Conservation (phyloP, 176 grass and related monocot genomes). For the Phyllostachys edulis region DNA sequence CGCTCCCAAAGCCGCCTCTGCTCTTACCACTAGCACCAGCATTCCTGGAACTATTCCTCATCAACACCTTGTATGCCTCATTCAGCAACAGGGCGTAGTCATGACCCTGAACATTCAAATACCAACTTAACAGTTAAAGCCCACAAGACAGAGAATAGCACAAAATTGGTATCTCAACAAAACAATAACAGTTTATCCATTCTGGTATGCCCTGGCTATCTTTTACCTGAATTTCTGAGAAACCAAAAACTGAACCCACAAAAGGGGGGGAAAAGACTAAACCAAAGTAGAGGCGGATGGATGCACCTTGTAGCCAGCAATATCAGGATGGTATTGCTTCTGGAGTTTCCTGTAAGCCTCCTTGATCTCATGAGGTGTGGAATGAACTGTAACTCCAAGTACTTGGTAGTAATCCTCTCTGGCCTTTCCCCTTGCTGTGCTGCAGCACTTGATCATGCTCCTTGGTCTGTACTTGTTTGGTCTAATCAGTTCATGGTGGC, state of each 20-base stretch:
- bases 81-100: conserved; percentile 58
- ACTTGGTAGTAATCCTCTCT: conserved; percentile 50
- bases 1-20: conserved; percentile 8
- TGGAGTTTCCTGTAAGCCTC: conserved; percentile 76
- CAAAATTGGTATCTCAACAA: not conserved
- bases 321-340: conserved; percentile 77
- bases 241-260: not conserved
- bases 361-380: conserved; percentile 59
- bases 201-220: not conserved
- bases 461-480: conserved; percentile 13
- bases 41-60: conserved; percentile 29
- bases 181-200: not conserved
- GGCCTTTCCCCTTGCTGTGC: conserved; percentile 38
- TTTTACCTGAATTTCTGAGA: not conserved
- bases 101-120: conserved; percentile 48
- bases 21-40: conserved; percentile 24
- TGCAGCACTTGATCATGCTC: conserved; percentile 48
- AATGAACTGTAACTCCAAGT: conserved; percentile 51
- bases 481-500: conserved; percentile 5
- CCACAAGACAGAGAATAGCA: not conserved
- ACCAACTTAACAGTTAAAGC: not conserved
- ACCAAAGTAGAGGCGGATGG: conserved; percentile 1
- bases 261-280: not conserved
- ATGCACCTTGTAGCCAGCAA: conserved; percentile 54
- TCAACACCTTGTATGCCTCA: conserved; percentile 52